Evolutionary conservation across 306 rosid genomes (phyloP).

Genomic region (Dryas alaskensis): DNA sequence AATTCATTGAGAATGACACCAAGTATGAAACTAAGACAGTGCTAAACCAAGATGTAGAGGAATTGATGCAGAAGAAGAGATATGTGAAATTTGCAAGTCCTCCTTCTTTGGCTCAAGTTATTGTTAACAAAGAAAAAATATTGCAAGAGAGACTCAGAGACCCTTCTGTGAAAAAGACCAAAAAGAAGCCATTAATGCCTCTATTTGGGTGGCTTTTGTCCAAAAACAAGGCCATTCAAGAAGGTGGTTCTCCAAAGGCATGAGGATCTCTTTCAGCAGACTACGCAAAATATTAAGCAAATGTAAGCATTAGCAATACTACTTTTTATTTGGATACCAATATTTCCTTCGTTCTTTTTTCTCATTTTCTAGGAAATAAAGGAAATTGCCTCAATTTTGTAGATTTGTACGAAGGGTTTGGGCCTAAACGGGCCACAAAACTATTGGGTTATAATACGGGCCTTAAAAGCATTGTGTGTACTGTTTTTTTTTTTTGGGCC

Average conservation of each 20-base stretch:
- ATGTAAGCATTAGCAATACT: background rate
- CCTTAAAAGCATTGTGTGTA: background rate
- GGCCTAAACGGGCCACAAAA: background rate
- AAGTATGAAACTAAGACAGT: slow-evolving; percentile 29
- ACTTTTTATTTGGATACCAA: background rate
- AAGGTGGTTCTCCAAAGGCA: slow-evolving; percentile 16
- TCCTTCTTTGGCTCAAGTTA: slow-evolving; percentile 50
- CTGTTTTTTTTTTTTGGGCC: background rate
- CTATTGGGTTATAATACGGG: background rate
- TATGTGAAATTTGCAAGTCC: slow-evolving; percentile 83
- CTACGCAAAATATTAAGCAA: background rate
- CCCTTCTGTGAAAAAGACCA: slow-evolving; percentile 49
- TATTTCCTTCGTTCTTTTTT: background rate
- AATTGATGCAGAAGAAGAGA: slow-evolving; percentile 42
- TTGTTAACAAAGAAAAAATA: slow-evolving; percentile 36
- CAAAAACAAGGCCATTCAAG: slow-evolving; percentile 45
- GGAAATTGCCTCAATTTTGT: background rate
- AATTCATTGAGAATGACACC: slow-evolving; percentile 51
- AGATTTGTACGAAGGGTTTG: slow-evolving; percentile 1
- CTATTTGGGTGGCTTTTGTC: slow-evolving; percentile 66
- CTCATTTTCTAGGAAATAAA: background rate
- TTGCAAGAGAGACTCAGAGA: slow-evolving; percentile 18
- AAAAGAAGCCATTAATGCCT: slow-evolving; percentile 53
- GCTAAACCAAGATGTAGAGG: slow-evolving; percentile 32
- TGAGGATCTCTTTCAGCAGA: background rate